Evolutionary conservation across 805 yeast species (phyloP), one percentile per base, ranked within the genome.

Genomic region (Komagataella pastoris): DNA sequence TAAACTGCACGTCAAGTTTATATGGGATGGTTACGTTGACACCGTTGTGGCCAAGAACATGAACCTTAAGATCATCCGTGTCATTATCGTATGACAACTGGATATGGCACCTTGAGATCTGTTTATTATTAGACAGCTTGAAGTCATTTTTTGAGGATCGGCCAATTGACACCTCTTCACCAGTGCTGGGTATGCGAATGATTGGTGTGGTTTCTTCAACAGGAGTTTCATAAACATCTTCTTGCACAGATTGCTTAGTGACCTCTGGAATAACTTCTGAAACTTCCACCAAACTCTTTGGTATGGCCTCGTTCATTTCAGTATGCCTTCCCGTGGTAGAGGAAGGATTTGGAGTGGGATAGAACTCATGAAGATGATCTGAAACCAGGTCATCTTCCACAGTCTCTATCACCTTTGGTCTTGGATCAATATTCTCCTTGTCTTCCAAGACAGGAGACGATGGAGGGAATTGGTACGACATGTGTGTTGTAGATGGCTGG

Each of bases 41-140:
- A 8, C 97, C 97, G 64, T 91, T 91, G 67, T 81, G 77, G 3
- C 98, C 97, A 51, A 80, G 64, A 65, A 97, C 91, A 47, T 76
- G 76, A 50, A 91, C 63, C 14, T 67, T 69, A 47, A 88, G 63
- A 48, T 70, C 58, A 40, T 75, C 68, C 8, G 63, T 62, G 3
- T 59, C 61, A 1, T 69, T 58, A 24, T 69, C 61, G 61, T 76
- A 81, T 23, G 73, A 67, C 2, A 85, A 60, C 14, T 68, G 65
- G 50, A 83, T 72, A 64, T 87, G 96, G 8, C 73, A 72, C 50
- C 95, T 76, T 12, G 93, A 84, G 19, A 87, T 77, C 45, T 73
- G 73, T 60, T 77, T 80, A 62, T 76, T 77, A 17, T 66, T 30
- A 14, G 40, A 30, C 40, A 30, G 40, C 40, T 30, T 30, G 40